Evolutionary conservation across 1,284 basidiomycete genomes (phyloP).

Genomic region (Sphagnurus paluster): DNA sequence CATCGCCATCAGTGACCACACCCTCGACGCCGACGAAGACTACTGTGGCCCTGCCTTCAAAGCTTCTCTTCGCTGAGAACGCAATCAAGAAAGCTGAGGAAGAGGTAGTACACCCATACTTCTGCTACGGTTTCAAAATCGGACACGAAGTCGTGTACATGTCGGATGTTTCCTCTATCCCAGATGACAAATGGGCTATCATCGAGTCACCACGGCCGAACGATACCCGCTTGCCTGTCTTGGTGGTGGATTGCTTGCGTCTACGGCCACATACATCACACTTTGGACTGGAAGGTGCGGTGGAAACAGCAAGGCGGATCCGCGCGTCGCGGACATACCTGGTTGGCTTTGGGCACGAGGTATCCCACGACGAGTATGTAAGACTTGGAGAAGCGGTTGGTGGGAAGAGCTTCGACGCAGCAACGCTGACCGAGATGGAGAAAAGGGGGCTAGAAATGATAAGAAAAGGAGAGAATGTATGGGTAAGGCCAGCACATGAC

Average conservation of each 20-base stretch:
- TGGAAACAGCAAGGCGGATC: conserved; percentile 53
- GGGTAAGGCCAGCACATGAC: conserved; percentile 73
- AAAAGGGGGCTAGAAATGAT: conserved; percentile 45
- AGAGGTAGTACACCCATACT: conserved; percentile 55
- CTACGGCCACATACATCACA: conserved; percentile 67
- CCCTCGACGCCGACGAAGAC: conserved; percentile 44
- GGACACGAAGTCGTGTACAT: conserved; percentile 65
- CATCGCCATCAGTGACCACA: conserved; percentile 42
- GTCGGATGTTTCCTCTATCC: conserved; percentile 75
- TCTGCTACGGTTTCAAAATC: conserved; percentile 76
- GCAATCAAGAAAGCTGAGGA: conserved; percentile 16
- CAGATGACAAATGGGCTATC: conserved; percentile 63
- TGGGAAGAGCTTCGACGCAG: conserved; percentile 30
- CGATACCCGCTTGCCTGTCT: conserved; percentile 43
- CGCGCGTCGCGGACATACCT: conserved; percentile 63
- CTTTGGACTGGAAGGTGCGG: conserved; percentile 62
- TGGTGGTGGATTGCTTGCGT: conserved; percentile 73
- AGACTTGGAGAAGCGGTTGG: conserved; percentile 54
- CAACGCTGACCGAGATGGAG: conserved; percentile 39
- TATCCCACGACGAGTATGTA: conserved; percentile 69
- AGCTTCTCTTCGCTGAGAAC: conserved; percentile 10
- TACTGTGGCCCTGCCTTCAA: conserved; percentile 12
- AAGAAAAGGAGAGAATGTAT: conserved; percentile 44
- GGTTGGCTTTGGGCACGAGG: conserved; percentile 70
- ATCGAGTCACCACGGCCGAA: conserved; percentile 35